Evolutionary conservation across 1,139 yeast genomes (phyloP).

Genomic region (Tardiomyces digboiensis): DNA sequence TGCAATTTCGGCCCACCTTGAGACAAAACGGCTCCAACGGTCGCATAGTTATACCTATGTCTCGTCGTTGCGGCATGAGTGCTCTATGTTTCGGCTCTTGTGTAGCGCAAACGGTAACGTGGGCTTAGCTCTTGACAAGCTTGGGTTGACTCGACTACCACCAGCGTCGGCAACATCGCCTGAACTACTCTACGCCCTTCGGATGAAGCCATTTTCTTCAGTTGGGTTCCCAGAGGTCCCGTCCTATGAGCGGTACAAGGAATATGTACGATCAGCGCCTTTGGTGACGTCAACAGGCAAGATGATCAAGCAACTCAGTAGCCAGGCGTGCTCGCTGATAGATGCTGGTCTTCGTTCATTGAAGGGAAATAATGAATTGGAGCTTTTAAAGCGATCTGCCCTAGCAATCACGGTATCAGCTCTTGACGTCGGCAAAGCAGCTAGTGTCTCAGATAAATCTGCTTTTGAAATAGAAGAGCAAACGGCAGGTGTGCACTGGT

Average conservation of each 20-base stretch:
- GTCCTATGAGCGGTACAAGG: constrained; percentile 25
- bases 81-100: constrained; percentile 29
- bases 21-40: constrained; percentile 20
- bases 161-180: constrained; percentile 32
- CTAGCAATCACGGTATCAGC: constrained; percentile 22
- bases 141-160: constrained; percentile 26
- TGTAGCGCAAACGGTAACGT: constrained; percentile 33
- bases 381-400: constrained; percentile 22
- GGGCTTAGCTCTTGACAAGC: constrained; percentile 30
- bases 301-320: constrained; percentile 3
- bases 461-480: constrained; percentile 10
- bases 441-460: constrained; percentile 5
- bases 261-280: not conserved
- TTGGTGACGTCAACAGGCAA: not conserved
- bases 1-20: constrained; percentile 39
- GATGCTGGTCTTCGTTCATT: constrained; percentile 13
- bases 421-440: constrained; percentile 11
- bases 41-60: constrained; percentile 30
- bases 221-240: constrained; percentile 75
- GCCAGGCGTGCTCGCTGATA: constrained; percentile 11
- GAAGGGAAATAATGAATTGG: constrained; percentile 19
- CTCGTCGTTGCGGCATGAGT: constrained; percentile 28
- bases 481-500: constrained; percentile 21
- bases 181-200: constrained; percentile 48
- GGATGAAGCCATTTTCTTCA: constrained; percentile 77